A percentile compares a stretch with the other conserved stretches of the same genome.
These are phyloP conservation scores for Candida broadrunensis DNA, from an alignment of 805 yeast species.

Conservation along the genomic window DNA sequence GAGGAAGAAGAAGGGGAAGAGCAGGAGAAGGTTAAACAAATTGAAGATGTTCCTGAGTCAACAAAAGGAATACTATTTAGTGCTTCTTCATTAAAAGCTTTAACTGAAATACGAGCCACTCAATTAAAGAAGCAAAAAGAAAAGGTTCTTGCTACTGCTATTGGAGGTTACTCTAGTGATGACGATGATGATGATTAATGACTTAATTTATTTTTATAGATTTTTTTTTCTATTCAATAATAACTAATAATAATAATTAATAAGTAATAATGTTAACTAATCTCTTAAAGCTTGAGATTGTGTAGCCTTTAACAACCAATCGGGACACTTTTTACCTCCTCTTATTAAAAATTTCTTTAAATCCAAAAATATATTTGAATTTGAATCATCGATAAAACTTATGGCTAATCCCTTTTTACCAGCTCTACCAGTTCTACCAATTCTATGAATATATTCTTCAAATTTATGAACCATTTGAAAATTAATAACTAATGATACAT, in stretches of 20 bases:
- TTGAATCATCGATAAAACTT: conserved; percentile 65
- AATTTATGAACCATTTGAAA: conserved; percentile 76
- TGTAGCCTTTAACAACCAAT: conserved; percentile 14
- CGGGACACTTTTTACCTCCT: conserved; percentile 21
- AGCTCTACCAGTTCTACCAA: conserved; percentile 97
- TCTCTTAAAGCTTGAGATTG: conserved; percentile 12
- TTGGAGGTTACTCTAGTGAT: conserved; percentile 8
- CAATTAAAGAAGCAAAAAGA: conserved; percentile 1
- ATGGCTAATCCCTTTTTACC: conserved; percentile 76
- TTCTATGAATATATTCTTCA: conserved; percentile 87
- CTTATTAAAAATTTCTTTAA: conserved; percentile 46
- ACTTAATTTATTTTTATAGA: neutral
- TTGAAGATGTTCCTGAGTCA: neutral
- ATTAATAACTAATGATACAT: conserved; percentile 81
- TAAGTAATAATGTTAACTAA: conserved; percentile 3
- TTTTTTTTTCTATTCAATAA: neutral
- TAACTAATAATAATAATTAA: neutral
- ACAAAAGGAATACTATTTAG: neutral
- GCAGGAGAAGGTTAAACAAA: conserved; percentile 2
- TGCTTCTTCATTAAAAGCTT: neutral
- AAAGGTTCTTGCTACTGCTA: neutral
- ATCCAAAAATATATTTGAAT: conserved; percentile 49
- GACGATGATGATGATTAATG: conserved; percentile 8
- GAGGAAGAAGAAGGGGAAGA: conserved; percentile 15
- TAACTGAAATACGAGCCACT: neutral